Conservation (phyloP, 2,329 filamentous ascomycete species). For the Beauveria pseudobassiana region DNA sequence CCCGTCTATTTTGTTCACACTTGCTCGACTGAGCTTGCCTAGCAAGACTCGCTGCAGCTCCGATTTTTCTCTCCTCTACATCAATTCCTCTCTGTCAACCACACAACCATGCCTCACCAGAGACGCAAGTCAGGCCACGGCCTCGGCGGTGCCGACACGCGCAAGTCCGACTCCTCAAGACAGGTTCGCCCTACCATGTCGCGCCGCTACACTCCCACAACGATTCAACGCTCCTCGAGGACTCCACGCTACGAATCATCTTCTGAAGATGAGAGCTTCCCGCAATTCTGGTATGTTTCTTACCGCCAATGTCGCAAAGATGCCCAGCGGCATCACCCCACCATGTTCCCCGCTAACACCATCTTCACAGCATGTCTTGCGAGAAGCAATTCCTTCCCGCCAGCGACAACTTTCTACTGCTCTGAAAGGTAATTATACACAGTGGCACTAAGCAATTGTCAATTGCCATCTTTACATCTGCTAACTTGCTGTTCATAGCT, state of each 20-base stretch:
- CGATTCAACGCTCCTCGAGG: slow-evolving; percentile 43
- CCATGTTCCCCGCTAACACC: slow-evolving; percentile 16
- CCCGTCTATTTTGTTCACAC: neutral
- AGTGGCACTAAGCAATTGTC: neutral
- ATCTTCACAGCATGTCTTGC: slow-evolving; percentile 50
- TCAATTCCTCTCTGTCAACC: slow-evolving; percentile 1
- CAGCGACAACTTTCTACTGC: slow-evolving; percentile 52
- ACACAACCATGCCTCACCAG: slow-evolving; percentile 43
- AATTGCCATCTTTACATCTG: slow-evolving; percentile 14
- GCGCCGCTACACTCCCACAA: slow-evolving; percentile 39
- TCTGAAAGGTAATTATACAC: slow-evolving; percentile 45
- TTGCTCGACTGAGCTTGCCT: neutral
- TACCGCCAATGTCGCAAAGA: slow-evolving; percentile 7
- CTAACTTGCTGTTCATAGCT: slow-evolving; percentile 30
- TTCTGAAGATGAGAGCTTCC: slow-evolving; percentile 56
- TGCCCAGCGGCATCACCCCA: slow-evolving; percentile 14
- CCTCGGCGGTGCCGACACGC: slow-evolving; percentile 47
- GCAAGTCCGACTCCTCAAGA: slow-evolving; percentile 40
- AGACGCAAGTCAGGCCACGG: slow-evolving; percentile 50
- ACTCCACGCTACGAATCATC: slow-evolving; percentile 43
- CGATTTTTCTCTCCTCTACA: neutral
- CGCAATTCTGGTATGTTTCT: slow-evolving; percentile 54
- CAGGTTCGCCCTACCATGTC: slow-evolving; percentile 40
- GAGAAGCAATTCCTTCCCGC: slow-evolving; percentile 58
- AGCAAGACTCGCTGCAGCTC: neutral